These are phyloP conservation scores for Phytophthora sansomeana DNA, from an alignment of 352 stramenopile species.

Conservation along the genomic window DNA sequence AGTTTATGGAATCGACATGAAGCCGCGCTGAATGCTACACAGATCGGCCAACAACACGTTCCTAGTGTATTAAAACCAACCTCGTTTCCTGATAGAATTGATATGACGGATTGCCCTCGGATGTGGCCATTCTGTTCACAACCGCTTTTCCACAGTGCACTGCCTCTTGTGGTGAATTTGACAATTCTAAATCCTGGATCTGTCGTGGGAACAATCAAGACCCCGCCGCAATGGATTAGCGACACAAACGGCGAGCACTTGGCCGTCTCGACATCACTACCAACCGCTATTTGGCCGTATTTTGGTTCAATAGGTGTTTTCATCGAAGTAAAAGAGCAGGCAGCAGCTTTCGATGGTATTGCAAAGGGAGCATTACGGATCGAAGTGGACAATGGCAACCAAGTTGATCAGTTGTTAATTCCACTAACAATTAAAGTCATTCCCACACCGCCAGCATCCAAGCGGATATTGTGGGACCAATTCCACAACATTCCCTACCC, in stretches of 20 bases:
- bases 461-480: constrained; percentile 87
- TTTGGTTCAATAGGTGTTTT: constrained; percentile 77
- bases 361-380: constrained; percentile 51
- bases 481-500: constrained; percentile 91
- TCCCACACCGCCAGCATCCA: constrained; percentile 50
- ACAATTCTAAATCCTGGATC: constrained; percentile 78
- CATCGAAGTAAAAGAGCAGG: constrained; percentile 63
- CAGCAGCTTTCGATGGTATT: constrained; percentile 48
- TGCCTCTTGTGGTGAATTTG: constrained; percentile 86
- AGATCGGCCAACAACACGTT: constrained; percentile 4
- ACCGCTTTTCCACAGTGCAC: constrained; percentile 73
- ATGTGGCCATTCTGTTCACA: constrained; percentile 90
- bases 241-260: constrained; percentile 60
- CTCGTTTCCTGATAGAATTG: constrained; percentile 71
- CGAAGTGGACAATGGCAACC: constrained; percentile 51
- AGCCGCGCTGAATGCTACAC: constrained; percentile 22
- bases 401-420: constrained; percentile 53
- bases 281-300: constrained; percentile 71
- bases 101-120: constrained; percentile 83
- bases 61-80: constrained; percentile 40
- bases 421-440: constrained; percentile 58
- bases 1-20: constrained; percentile 51
- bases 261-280: constrained; percentile 53
- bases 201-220: constrained; percentile 56
- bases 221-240: constrained; percentile 58